A percentile compares a stretch with the other conserved stretches of the same genome.
phyloP scores from a whole-genome alignment of 2,329 filamentous ascomycete genomes.

The Monilinia fructigena region DNA sequence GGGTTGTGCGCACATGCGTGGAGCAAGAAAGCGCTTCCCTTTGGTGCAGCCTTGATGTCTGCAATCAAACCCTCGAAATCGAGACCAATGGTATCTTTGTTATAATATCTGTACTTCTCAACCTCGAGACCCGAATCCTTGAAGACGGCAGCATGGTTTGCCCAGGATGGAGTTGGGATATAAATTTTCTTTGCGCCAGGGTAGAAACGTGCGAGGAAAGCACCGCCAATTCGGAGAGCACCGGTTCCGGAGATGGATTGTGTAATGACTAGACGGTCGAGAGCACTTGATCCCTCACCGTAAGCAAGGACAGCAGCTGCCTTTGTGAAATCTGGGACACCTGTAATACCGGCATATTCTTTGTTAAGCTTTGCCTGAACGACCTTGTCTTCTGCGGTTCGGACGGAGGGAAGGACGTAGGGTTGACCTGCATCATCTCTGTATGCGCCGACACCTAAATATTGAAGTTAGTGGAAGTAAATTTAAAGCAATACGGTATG shows the following conservation, averaged over 20 bases:
- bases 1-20: constrained; percentile 98
- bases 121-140: constrained; percentile 87
- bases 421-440: constrained; percentile 98
- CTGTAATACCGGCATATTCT: constrained; percentile 97
- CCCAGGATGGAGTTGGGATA: constrained; percentile 94
- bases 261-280: constrained; percentile 83
- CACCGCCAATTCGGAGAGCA: constrained; percentile 89
- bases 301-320: constrained; percentile 90
- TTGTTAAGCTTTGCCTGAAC: constrained; percentile 80
- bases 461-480: constrained; percentile 28
- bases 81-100: constrained; percentile 96
- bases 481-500: constrained; percentile 12
- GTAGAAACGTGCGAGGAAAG: constrained; percentile 90
- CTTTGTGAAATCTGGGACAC: constrained; percentile 89
- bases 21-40: constrained; percentile 85
- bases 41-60: constrained; percentile 85
- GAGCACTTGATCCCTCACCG: constrained; percentile 72
- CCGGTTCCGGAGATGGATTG: constrained; percentile 98
- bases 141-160: constrained; percentile 97
- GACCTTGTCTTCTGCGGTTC: constrained; percentile 83
- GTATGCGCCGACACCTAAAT: constrained; percentile 87
- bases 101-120: constrained; percentile 97
- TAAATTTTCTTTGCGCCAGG: constrained; percentile 92
- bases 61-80: constrained; percentile 93
- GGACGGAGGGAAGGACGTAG: constrained; percentile 93